Base-by-base conservation (phyloP, 345 rosid species). In the Populus ilicifolia region DNA sequence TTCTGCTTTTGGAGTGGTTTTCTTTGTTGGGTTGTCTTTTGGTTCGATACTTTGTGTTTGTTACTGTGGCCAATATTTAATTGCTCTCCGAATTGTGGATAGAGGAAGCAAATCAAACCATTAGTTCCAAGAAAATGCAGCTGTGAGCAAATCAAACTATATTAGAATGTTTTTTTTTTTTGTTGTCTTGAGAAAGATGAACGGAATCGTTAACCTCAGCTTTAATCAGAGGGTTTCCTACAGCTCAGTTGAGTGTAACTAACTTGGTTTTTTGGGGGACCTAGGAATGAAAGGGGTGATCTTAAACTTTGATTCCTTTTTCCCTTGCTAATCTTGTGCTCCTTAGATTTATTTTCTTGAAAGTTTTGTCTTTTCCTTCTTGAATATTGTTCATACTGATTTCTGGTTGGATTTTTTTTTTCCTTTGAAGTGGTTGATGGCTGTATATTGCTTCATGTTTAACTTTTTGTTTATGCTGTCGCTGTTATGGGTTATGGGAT, bases 371-470 rank as follows among this genome's bases (percentile, higher is more conserved):
- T 54, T 74, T 41, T 36, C 39, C 39, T 67, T 75, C 27, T 67
- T 67, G 16, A 50, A 50, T 63, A 18, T 25, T 16, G 38, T 73
- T 20, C 43, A 8, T 35, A 67, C 66, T 52, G 48, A 65, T 50
- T 23, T 80, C 39, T 56, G 23, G 68, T 69, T 44, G 29, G 48
- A 2, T 39, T 6, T 44, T 20, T 36, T 8, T 27, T 77, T 21
- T 3, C 36, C 44, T 69, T 30, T 65, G 17, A 48, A n/a, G 61
- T 36, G 21, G 30, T 72, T 67, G 70, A 44, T 73, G 69, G 2
- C 73, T 33, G 70, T 72, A 56, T 69, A 25, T 36, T 74, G 64
- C 29, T 67, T 36, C 64, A 44, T 30, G 38, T 33, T 66, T 63
- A 39, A 11, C 13, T 29, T 73, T 44, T 14, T 11, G 27, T 76